These are phyloP conservation scores for Micromonas pusilla DNA, from an alignment of 139 green algal species.

Conservation along the genomic window DNA sequence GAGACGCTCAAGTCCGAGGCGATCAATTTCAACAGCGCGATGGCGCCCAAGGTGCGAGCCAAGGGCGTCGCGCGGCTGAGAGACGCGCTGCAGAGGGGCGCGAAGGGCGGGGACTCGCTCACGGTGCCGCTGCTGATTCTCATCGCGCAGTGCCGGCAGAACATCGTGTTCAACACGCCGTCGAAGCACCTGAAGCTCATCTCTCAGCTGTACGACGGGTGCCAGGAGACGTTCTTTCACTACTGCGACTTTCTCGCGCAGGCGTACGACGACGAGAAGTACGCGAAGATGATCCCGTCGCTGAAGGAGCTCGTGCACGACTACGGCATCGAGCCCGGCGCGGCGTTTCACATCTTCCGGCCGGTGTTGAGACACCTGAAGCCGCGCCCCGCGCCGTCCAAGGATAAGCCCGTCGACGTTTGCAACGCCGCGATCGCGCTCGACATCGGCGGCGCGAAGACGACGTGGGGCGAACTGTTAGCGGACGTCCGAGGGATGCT, in stretches of 20 bases:
- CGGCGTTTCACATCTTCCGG: constrained; percentile 55
- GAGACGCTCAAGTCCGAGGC: constrained; percentile 42
- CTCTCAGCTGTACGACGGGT: constrained; percentile 70
- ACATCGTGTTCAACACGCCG: constrained; percentile 26
- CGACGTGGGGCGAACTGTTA: constrained; percentile 32
- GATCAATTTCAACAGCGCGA: constrained; percentile 22
- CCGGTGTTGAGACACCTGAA: constrained; percentile 46
- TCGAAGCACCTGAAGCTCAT: constrained; percentile 71
- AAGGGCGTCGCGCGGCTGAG: constrained; percentile 42
- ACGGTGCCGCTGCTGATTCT: not conserved
- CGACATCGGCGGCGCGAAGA: not conserved
- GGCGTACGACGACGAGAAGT: constrained; percentile 44
- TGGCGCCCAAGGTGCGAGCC: constrained; percentile 18
- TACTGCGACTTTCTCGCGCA: constrained; percentile 61
- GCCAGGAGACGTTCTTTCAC: constrained; percentile 58
- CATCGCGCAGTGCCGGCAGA: not conserved
- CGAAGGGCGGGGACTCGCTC: not conserved
- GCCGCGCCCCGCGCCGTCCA: not conserved
- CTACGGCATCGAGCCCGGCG: constrained; percentile 61
- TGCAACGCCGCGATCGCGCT: not conserved
- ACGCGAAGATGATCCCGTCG: constrained; percentile 48
- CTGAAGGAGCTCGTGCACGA: constrained; percentile 45
- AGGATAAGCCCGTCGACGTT: constrained; percentile 21
- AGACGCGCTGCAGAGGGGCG: constrained; percentile 38
- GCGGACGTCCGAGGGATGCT: constrained; percentile 32